Conservation (phyloP, 352 stramenopile species). For the Saprolegnia parasitica region DNA sequence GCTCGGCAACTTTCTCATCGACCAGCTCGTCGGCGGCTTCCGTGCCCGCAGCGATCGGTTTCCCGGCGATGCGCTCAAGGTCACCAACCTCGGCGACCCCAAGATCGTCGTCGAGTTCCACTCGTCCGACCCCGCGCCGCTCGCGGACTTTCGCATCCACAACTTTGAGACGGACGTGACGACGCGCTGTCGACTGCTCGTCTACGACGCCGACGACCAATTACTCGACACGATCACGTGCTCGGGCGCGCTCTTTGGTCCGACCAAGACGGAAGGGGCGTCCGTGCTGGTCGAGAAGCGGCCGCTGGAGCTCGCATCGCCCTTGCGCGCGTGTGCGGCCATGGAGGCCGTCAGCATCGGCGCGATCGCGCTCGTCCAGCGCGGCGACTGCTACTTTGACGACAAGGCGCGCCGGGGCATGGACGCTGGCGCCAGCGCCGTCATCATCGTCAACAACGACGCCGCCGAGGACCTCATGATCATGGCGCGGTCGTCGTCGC, state of each 20-base stretch:
- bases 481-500: constrained; percentile 38
- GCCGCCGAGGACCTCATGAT: constrained; percentile 65
- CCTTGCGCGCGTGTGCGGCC: background rate
- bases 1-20: constrained; percentile 61
- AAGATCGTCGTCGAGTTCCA: constrained; percentile 28
- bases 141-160: constrained; percentile 24
- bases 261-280: background rate
- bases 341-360: background rate
- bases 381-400: constrained; percentile 62
- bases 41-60: background rate
- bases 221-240: constrained; percentile 12
- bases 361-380: constrained; percentile 60
- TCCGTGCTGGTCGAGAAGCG: constrained; percentile 1
- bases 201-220: no score
- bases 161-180: constrained; percentile 7
- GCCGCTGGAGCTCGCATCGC: background rate
- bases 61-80: constrained; percentile 13
- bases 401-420: constrained; percentile 46
- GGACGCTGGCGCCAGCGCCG: constrained; percentile 44
- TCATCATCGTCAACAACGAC: constrained; percentile 65
- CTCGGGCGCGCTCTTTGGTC: constrained; percentile 19
- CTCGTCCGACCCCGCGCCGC: background rate
- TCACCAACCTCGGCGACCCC: constrained; percentile 27
- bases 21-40: constrained; percentile 44
- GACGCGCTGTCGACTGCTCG: constrained; percentile 16